Evolutionary conservation across 2,329 filamentous ascomycete genomes (phyloP).

Genomic region (Calcarisporium arbuscula): DNA sequence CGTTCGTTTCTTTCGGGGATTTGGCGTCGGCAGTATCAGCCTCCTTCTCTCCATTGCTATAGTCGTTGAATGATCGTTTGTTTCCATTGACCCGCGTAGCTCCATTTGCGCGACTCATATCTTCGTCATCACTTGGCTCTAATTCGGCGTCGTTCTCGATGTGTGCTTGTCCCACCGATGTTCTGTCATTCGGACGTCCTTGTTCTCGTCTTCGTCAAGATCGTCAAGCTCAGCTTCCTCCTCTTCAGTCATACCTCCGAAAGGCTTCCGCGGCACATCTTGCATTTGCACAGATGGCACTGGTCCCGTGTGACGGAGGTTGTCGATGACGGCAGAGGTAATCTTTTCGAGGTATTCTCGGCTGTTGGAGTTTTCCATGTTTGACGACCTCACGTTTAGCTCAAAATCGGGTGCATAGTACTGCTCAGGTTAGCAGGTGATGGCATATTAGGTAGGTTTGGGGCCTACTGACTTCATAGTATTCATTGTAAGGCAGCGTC

Average conservation of each 20-base stretch:
- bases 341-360: slow-evolving; percentile 76
- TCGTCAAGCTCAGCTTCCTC: slow-evolving; percentile 61
- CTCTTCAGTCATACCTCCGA: slow-evolving; percentile 58
- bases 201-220: slow-evolving; percentile 78
- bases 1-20: slow-evolving; percentile 27
- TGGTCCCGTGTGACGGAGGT: slow-evolving; percentile 77
- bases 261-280: slow-evolving; percentile 58
- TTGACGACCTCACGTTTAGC: slow-evolving; percentile 80
- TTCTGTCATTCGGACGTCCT: slow-evolving; percentile 75
- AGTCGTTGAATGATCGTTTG: slow-evolving; percentile 47
- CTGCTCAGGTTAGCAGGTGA: slow-evolving; percentile 34
- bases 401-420: slow-evolving; percentile 91
- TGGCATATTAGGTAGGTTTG: neutral
- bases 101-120: slow-evolving; percentile 67
- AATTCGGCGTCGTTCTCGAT: slow-evolving; percentile 73
- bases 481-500: slow-evolving; percentile 92
- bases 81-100: slow-evolving; percentile 48
- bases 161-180: slow-evolving; percentile 75
- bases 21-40: slow-evolving; percentile 32
- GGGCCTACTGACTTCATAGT: slow-evolving; percentile 63
- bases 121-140: slow-evolving; percentile 85
- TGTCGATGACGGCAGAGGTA: slow-evolving; percentile 74
- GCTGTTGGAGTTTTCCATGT: slow-evolving; percentile 88
- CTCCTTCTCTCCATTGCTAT: slow-evolving; percentile 34
- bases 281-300: slow-evolving; percentile 90